A percentile compares a stretch with the other conserved stretches of the same genome.
These are phyloP conservation scores for Pseudofabraea citricarpa DNA, from an alignment of 2,329 filamentous ascomycete genomes.

Conservation along the genomic window DNA sequence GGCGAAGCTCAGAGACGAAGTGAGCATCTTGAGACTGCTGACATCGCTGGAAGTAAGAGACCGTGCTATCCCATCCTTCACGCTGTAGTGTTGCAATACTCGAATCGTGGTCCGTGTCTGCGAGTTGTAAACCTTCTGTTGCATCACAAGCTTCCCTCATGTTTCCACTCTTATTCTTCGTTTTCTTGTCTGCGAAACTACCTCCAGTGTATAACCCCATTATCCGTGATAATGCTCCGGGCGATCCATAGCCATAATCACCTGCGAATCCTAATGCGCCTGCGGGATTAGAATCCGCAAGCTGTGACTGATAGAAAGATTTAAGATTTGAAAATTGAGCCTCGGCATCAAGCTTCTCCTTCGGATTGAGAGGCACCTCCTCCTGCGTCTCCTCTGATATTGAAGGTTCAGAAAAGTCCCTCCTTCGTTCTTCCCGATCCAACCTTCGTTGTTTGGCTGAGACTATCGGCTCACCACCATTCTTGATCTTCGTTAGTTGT, in stretches of 20 bases:
- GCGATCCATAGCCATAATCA: conserved; percentile 62
- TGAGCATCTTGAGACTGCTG: conserved; percentile 37
- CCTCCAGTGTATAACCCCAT: conserved; percentile 82
- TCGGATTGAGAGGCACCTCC: conserved; percentile 17
- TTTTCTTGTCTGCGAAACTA: conserved; percentile 57
- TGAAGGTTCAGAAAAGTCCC: conserved; percentile 13
- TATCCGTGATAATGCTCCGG: conserved; percentile 77
- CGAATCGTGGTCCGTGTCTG: conserved; percentile 47
- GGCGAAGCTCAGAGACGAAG: conserved; percentile 72
- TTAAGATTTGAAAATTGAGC: conserved; percentile 71
- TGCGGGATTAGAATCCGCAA: conserved; percentile 54
- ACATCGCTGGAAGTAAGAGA: conserved; percentile 48
- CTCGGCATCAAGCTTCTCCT: conserved; percentile 50
- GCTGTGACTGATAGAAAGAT: conserved; percentile 76
- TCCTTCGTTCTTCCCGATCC: conserved; percentile 20
- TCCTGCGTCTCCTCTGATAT: conserved; percentile 25
- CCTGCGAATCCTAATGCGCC: conserved; percentile 51
- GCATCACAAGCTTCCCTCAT: conserved; percentile 76
- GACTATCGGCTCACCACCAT: conserved; percentile 49
- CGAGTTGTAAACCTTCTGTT: conserved; percentile 66
- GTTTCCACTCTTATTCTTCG: conserved; percentile 60
- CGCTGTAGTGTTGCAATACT: conserved; percentile 50
- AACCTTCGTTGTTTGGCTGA: conserved; percentile 37
- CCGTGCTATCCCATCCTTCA: conserved; percentile 60
- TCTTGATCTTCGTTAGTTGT: conserved; percentile 70